Evolutionary conservation across 345 rosid species (phyloP), one percentile per base, ranked within the genome.

Genomic region (Trapa incisa): DNA sequence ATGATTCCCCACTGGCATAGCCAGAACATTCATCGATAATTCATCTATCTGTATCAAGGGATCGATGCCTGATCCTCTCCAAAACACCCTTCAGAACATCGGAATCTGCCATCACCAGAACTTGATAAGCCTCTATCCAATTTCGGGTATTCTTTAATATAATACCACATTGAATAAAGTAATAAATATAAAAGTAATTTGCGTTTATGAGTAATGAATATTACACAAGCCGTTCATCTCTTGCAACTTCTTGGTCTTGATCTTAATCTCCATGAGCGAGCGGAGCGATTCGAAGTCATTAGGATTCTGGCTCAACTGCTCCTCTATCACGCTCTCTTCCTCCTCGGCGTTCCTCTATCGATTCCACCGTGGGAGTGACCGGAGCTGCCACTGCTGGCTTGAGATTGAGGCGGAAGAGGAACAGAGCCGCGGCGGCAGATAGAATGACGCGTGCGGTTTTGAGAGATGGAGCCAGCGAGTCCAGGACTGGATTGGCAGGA

Each of bases 111-210:
- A 87, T 85, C 65, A 86, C 84, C 4, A 93, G 79, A 3, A 97
- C 98, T 50, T 89, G 97, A 63, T 82, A 93, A 6, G 97, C 97
- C 75, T 93, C 97, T 2, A 93, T 90, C 5, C 96, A 82, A 73
- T 82, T 77, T 0, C 94, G 96, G 5, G 88, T 96, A 66, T 84
- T 90, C 14, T 75, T 72, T 7, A 93, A 70, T 42, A 93, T 75
- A 38, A 81, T 90, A 68, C 90, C 98, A 58, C 81, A 93, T 3
- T 68, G 29, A 22, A 22, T 22, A 22, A 22, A 22, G 29, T 22
- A 22, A 22, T 22, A 22, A 22, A 22, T 22, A 22, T 22, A 22
- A 22, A 22, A 22, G 29, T 22, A 22, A 22, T 22, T 22, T 22
- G 29, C 29, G 29, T 22, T 22, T 22, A 22, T 22, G 29, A 22